Conservation (phyloP, 805 yeast species). For the Peterozyma xylosa region DNA sequence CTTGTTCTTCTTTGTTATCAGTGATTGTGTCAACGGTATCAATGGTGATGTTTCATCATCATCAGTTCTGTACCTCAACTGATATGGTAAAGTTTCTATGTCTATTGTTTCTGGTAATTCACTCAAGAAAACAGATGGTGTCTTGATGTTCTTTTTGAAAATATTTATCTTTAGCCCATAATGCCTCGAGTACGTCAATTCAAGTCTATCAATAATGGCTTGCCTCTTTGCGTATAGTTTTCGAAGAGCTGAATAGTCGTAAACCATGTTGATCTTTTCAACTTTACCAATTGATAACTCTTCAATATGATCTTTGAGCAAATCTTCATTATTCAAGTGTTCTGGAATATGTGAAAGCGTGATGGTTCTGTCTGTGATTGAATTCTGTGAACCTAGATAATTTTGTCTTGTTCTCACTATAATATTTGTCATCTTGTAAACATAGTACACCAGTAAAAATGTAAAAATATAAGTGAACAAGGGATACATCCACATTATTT, state of each 20-base stretch:
- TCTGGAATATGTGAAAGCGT: constrained; percentile 47
- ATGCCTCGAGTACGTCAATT: constrained; percentile 30
- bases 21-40: background rate
- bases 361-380: constrained; percentile 54
- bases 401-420: constrained; percentile 47
- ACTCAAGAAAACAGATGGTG: constrained; percentile 3
- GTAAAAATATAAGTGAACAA: constrained; percentile 50
- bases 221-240: constrained; percentile 27
- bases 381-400: constrained; percentile 51
- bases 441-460: constrained; percentile 33
- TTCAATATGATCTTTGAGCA: constrained; percentile 42
- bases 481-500: constrained; percentile 44
- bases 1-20: constrained; percentile 8
- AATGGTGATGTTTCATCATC: constrained; percentile 1
- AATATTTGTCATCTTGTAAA: constrained; percentile 38
- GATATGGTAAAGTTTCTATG: constrained; percentile 4
- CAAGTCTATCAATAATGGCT: constrained; percentile 26
- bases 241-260: constrained; percentile 31
- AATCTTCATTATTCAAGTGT: constrained; percentile 32
- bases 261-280: constrained; percentile 39
- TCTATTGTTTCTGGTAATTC: constrained; percentile 3
- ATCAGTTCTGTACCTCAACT: background rate
- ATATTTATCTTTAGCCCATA: constrained; percentile 34
- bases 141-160: constrained; percentile 9
- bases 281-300: constrained; percentile 49